These are phyloP conservation scores for Drechslerella coelobrocha DNA, from an alignment of 2,329 filamentous ascomycete genomes.

Conservation along the genomic window DNA sequence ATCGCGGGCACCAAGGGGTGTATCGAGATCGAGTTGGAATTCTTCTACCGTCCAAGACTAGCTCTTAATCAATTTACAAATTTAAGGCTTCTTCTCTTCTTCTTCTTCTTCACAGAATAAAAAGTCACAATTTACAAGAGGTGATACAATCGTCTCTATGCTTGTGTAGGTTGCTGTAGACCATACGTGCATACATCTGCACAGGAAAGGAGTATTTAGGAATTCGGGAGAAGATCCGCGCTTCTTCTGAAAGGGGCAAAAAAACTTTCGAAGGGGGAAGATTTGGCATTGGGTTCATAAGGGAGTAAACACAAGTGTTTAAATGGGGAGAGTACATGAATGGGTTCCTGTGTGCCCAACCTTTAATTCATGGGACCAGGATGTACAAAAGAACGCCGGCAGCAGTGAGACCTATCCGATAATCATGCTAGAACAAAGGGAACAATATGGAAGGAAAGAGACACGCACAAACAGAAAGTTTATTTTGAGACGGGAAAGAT, in stretches of 20 bases:
- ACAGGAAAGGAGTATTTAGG: background rate
- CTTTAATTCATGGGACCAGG: conserved; percentile 39
- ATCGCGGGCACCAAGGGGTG: too few relatives aligned
- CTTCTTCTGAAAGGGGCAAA: background rate
- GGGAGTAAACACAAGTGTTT: background rate
- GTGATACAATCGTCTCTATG: conserved; percentile 19
- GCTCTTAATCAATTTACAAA: background rate
- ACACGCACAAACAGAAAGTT: conserved; percentile 13
- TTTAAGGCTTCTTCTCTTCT: background rate
- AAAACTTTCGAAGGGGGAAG: background rate
- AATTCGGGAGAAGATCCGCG: background rate
- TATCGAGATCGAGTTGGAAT: background rate
- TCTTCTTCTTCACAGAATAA: conserved; percentile 16
- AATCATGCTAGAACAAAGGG: conserved; percentile 43
- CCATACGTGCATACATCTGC: conserved; percentile 6
- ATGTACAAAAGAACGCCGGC: conserved; percentile 48
- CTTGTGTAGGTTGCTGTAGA: background rate
- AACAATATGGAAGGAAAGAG: conserved; percentile 5
- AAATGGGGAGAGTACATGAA: conserved; percentile 48
- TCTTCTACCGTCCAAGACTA: background rate
- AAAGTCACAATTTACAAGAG: conserved; percentile 20
- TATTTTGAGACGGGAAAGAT: conserved; percentile 40
- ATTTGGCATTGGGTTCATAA: conserved; percentile 22
- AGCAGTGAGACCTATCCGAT: conserved; percentile 47
- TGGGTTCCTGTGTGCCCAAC: conserved; percentile 38